phyloP scores from a whole-genome alignment of 2,329 filamentous ascomycete genomes.

The Apiospora phragmitis region DNA sequence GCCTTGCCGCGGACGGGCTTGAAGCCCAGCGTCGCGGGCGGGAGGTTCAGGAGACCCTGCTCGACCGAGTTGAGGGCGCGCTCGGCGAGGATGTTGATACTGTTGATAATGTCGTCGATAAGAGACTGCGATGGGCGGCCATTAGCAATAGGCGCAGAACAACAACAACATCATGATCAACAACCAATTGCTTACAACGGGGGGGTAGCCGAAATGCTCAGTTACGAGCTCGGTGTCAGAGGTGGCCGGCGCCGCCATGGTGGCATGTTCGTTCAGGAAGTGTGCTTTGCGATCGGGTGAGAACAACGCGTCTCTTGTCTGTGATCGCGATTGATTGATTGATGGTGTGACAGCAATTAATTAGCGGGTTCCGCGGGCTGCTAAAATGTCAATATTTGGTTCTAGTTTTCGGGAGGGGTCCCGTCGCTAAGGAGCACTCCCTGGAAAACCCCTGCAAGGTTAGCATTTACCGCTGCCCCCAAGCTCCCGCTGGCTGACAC shows the following conservation, averaged over 20 bases:
- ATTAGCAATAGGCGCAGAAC: not conserved
- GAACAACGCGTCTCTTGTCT: not conserved
- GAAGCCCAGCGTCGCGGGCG: slow-evolving; percentile 82
- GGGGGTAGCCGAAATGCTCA: slow-evolving; percentile 94
- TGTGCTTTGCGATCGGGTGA: slow-evolving; percentile 10
- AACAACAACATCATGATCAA: not conserved
- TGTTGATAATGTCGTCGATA: slow-evolving; percentile 97
- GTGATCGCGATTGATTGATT: not conserved
- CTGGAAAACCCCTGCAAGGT: not conserved
- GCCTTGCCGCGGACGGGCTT: slow-evolving; percentile 60
- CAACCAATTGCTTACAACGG: slow-evolving; percentile 63
- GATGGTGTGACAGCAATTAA: slow-evolving; percentile 1
- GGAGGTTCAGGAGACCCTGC: slow-evolving; percentile 71
- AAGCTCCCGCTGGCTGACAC: not conserved
- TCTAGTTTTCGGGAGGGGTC: not conserved
- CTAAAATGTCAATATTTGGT: not conserved
- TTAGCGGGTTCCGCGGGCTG: slow-evolving; percentile 1
- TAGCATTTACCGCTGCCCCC: not conserved
- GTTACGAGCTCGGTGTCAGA: slow-evolving; percentile 74
- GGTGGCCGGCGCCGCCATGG: slow-evolving; percentile 26
- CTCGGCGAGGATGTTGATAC: slow-evolving; percentile 90
- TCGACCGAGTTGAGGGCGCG: slow-evolving; percentile 87
- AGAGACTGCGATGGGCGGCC: slow-evolving; percentile 64
- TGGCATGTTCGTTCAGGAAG: slow-evolving; percentile 30
- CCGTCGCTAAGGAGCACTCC: not conserved